Evolutionary conservation across 2,329 filamentous ascomycete genomes (phyloP).

Genomic region (Monascus ruber): DNA sequence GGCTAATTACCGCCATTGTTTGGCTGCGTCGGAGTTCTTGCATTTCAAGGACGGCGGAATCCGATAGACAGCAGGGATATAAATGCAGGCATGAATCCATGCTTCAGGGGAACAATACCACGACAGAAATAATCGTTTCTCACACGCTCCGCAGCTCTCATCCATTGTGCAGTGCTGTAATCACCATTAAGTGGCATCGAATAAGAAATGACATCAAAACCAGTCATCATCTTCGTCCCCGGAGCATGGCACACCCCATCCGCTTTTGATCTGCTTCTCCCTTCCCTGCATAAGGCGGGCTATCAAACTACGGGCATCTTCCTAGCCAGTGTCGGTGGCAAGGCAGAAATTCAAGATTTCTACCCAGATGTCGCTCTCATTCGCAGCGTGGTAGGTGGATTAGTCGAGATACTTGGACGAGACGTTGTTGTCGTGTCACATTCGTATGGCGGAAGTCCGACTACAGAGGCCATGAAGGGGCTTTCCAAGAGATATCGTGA

Average conservation of each 20-base stretch:
- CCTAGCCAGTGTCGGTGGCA: conserved; percentile 9
- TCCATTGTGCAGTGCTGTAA: no score
- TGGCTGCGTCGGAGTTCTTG: no score
- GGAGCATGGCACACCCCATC: conserved; percentile 23
- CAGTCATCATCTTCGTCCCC: conserved; percentile 18
- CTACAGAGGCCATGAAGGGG: conserved; percentile 22
- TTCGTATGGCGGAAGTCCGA: conserved; percentile 27
- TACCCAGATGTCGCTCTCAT: conserved; percentile 19
- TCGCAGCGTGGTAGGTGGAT: conserved; percentile 2
- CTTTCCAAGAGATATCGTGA: conserved; percentile 19
- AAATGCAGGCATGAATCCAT: no score
- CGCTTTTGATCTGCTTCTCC: conserved; percentile 16
- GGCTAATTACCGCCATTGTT: no score
- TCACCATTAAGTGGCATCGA: no score
- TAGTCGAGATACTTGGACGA: conserved; percentile 8
- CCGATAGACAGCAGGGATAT: no score
- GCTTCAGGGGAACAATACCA: no score
- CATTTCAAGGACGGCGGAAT: no score
- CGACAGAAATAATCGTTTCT: no score
- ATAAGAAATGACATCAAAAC: conserved; percentile 9
- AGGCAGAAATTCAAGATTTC: conserved; percentile 22
- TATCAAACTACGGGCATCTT: conserved; percentile 16
- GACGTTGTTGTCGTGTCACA: conserved; percentile 22
- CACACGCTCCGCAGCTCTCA: no score
- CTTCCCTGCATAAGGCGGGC: conserved; percentile 8